Evolutionary conservation across 306 rosid genomes (phyloP).

Genomic region (Lathyrus aphaca): DNA sequence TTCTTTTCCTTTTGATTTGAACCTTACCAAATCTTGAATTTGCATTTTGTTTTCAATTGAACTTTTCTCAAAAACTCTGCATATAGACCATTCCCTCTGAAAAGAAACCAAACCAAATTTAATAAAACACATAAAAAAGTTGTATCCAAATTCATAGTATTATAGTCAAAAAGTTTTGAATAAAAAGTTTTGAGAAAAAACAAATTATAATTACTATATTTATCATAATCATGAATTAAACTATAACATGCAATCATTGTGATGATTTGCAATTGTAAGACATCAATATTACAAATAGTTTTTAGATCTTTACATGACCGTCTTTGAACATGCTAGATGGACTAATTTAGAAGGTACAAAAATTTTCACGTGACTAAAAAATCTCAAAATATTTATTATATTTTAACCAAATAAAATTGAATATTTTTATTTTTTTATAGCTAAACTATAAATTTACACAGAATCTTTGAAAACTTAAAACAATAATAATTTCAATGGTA

Average conservation of each 20-base stretch:
- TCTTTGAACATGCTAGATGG: no score
- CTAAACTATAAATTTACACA: no score
- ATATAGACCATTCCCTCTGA: conserved; percentile 90
- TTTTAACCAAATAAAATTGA: no score
- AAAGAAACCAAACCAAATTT: conserved; percentile 18
- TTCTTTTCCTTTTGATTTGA: conserved; percentile 40
- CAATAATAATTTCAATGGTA: no score
- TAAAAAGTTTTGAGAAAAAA: conserved; percentile 40
- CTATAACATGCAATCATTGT: not conserved
- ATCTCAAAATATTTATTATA: no score
- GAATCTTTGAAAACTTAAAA: no score
- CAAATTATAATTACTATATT: not conserved
- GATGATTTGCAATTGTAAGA: no score
- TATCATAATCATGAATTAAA: not conserved
- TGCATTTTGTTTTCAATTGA: conserved; percentile 52
- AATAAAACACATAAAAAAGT: not conserved
- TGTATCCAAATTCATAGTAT: not conserved
- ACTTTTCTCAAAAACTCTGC: conserved; percentile 67
- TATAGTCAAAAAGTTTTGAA: conserved; percentile 29
- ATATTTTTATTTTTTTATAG: no score
- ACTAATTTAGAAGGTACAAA: no score
- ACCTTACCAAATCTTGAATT: conserved; percentile 47
- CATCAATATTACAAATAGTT: not conserved
- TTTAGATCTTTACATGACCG: not conserved
- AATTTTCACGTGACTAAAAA: no score